Evolutionary conservation across 768 basidiomycete genomes (phyloP).

Genomic region (Pleurotus platypus): DNA sequence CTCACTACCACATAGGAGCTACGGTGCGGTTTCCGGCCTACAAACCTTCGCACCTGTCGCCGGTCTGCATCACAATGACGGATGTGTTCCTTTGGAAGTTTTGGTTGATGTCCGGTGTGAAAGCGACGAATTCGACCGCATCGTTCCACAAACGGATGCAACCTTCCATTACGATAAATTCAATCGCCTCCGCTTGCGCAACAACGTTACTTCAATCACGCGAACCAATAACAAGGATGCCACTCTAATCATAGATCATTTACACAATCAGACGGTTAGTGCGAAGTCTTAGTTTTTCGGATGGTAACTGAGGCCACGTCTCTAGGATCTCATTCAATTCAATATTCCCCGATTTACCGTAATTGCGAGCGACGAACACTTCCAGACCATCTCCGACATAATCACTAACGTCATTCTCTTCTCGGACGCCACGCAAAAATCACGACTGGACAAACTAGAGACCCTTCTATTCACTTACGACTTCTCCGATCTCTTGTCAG

Average conservation of each 20-base stretch:
- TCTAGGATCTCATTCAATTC: slow-evolving; percentile 77
- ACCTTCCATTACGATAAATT: slow-evolving; percentile 91
- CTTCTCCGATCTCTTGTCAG: slow-evolving; percentile 71
- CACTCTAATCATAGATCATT: slow-evolving; percentile 37
- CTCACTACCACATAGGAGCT: slow-evolving; percentile 50
- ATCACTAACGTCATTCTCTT: slow-evolving; percentile 88
- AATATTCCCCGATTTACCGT: slow-evolving; percentile 86
- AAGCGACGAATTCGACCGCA: slow-evolving; percentile 78
- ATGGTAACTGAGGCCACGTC: background rate
- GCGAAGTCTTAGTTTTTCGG: background rate
- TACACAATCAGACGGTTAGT: slow-evolving; percentile 62
- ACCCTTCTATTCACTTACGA: slow-evolving; percentile 85
- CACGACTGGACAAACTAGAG: slow-evolving; percentile 73
- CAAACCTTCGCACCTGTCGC: slow-evolving; percentile 81
- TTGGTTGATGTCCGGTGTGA: slow-evolving; percentile 83
- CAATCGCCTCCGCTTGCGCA: slow-evolving; percentile 83
- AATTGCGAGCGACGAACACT: slow-evolving; percentile 78
- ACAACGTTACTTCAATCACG: slow-evolving; percentile 54
- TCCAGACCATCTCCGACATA: slow-evolving; percentile 80
- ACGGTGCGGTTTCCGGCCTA: slow-evolving; percentile 72
- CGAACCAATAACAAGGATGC: slow-evolving; percentile 35
- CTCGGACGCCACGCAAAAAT: slow-evolving; percentile 81
- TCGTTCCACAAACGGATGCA: slow-evolving; percentile 87
- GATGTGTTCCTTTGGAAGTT: slow-evolving; percentile 84
- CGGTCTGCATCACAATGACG: slow-evolving; percentile 35